phyloP scores from a whole-genome alignment of 768 basidiomycete species.

The Lanmaoa pseudosensibilis region DNA sequence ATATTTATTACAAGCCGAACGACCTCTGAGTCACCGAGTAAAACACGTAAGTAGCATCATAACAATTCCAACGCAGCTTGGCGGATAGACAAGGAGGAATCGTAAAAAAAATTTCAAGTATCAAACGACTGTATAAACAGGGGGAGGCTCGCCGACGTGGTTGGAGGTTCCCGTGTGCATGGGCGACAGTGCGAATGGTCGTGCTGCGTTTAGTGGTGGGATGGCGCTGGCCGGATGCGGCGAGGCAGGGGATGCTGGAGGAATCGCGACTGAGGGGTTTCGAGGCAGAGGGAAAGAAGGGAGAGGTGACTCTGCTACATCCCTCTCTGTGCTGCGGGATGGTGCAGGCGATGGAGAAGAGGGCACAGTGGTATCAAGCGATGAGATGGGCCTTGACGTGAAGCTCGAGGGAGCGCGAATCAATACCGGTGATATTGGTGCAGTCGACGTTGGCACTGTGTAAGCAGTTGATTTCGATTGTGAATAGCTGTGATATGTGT shows the following conservation, averaged over 20 bases:
- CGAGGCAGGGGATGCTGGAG: not conserved
- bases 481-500: not conserved
- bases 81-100: not conserved
- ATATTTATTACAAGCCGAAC: not conserved
- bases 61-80: not conserved
- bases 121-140: constrained; percentile 28
- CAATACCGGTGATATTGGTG: not conserved
- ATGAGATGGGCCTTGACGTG: constrained; percentile 1
- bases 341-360: not conserved
- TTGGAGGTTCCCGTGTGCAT: constrained; percentile 14
- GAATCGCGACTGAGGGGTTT: not conserved
- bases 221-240: not conserved
- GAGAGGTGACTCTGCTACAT: not conserved
- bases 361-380: not conserved
- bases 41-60: not conserved
- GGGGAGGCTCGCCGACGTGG: constrained; percentile 22
- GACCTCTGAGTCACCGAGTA: not conserved
- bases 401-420: not conserved
- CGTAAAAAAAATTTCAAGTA: not conserved
- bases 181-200: constrained; percentile 1
- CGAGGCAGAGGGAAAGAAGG: constrained; percentile 1
- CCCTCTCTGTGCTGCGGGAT: not conserved
- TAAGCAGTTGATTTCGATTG: constrained; percentile 1
- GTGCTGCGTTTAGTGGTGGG: not conserved
- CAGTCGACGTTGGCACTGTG: not conserved